Percentiles rank a stretch among this genome's conserved stretches.
Conservation (phyloP, 2,329 filamentous ascomycete genomes). For the Bipolaris bicolor region DNA sequence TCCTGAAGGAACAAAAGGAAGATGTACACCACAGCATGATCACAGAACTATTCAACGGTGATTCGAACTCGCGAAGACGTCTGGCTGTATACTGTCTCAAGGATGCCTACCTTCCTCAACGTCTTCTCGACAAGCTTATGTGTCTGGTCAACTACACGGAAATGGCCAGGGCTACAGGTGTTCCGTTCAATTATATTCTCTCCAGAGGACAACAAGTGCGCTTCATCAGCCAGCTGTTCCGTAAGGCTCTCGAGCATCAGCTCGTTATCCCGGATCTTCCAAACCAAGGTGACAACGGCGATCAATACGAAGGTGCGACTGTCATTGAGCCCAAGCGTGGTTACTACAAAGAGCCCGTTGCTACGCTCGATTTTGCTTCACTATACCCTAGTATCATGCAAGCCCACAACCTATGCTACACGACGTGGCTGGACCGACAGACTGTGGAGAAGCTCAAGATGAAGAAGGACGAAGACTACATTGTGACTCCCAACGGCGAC, state of each 20-base stretch:
- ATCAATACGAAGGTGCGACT: conserved; percentile 96
- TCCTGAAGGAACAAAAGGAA: conserved; percentile 96
- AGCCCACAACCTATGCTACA: conserved; percentile 98
- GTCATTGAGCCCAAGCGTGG: conserved; percentile 94
- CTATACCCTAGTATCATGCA: conserved; percentile 99
- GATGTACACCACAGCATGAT: conserved; percentile 99
- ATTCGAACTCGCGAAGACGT: conserved; percentile 86
- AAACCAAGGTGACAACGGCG: conserved; percentile 69
- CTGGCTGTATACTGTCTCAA: conserved; percentile 96
- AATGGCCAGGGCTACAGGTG: conserved; percentile 98
- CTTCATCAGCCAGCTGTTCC: conserved; percentile 95
- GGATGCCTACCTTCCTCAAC: conserved; percentile 92
- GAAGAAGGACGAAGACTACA: conserved; percentile 92
- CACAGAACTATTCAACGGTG: conserved; percentile 96
- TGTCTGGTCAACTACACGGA: conserved; percentile 99
- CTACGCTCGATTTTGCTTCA: conserved; percentile 97
- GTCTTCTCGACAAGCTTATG: conserved; percentile 96
- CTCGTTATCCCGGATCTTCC: conserved; percentile 90
- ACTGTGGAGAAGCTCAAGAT: conserved; percentile 77
- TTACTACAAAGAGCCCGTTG: conserved; percentile 94
- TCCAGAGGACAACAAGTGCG: conserved; percentile 95
- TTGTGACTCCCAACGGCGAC: conserved; percentile 92
- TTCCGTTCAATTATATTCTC: conserved; percentile 93
- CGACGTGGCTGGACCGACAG: conserved; percentile 81
- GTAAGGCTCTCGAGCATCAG: conserved; percentile 90